These are phyloP conservation scores for Paragyromitra xinjiangensis DNA, from an alignment of 495 filamentous ascomycete genomes.

Conservation along the genomic window DNA sequence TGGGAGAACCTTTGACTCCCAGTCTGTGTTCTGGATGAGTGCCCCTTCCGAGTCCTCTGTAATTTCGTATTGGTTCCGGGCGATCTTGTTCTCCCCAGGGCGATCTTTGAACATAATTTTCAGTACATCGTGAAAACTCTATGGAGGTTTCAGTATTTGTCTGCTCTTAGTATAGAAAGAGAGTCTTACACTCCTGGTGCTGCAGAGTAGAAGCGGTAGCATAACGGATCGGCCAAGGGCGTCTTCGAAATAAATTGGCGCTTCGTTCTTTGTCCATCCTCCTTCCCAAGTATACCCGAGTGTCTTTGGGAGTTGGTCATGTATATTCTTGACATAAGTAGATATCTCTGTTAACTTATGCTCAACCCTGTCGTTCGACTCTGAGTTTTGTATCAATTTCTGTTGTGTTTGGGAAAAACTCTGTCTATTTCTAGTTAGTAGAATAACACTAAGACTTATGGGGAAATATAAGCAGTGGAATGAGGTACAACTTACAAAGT, in stretches of 20 bases:
- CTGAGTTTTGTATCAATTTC: neutral
- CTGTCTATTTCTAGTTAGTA: neutral
- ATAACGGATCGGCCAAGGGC: neutral
- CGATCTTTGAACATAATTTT: conserved; percentile 11
- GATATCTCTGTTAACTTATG: neutral
- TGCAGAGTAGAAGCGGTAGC: neutral
- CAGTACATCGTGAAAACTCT: conserved; percentile 12
- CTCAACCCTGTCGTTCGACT: neutral
- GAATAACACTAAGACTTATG: neutral
- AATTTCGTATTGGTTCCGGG: conserved; percentile 1
- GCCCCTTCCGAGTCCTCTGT: neutral
- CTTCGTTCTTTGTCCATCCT: neutral
- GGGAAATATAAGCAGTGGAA: neutral
- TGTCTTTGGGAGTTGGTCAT: neutral
- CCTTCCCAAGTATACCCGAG: neutral
- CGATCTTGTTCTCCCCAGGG: neutral
- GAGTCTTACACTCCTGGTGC: neutral
- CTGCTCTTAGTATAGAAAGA: too few species aligned
- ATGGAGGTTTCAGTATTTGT: too few species aligned
- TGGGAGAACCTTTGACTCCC: conserved; percentile 8
- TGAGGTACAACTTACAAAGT: neutral
- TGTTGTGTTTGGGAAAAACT: neutral
- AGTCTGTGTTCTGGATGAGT: neutral
- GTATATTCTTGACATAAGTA: neutral
- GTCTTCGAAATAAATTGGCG: conserved; percentile 1